Conservation (phyloP, 371 early-diverging fungal species). For the Conidiobolus incongruus region DNA sequence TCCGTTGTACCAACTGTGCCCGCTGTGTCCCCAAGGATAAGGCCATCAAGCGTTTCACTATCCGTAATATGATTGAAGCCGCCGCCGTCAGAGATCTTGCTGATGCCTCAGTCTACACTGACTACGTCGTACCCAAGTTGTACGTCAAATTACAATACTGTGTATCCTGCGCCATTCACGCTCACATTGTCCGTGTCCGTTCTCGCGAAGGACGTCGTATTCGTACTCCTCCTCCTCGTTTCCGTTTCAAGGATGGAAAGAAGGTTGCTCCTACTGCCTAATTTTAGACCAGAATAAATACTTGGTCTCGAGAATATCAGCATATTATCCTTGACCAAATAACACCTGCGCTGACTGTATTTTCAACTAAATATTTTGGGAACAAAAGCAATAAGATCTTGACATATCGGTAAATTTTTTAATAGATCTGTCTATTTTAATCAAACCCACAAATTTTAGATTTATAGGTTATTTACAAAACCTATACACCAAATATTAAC, state of each 20-base stretch:
- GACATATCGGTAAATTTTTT: no score
- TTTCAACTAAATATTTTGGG: no score
- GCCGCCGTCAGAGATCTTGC: conserved; percentile 94
- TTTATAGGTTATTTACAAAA: no score
- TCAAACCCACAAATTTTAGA: no score
- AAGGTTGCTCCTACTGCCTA: conserved; percentile 16
- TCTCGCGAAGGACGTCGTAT: conserved; percentile 73
- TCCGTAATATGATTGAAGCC: conserved; percentile 95
- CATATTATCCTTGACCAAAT: no score
- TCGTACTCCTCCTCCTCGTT: conserved; percentile 81
- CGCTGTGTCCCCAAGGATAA: conserved; percentile 98
- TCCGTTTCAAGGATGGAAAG: conserved; percentile 54
- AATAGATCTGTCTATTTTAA: no score
- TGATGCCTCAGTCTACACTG: conserved; percentile 84
- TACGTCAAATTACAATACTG: conserved; percentile 97
- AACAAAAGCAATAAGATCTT: no score
- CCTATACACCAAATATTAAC: no score
- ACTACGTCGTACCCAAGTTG: conserved; percentile 93
- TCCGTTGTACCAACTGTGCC: conserved; percentile 97
- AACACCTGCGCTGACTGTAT: no score
- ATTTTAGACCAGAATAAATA: not conserved
- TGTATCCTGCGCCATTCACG: conserved; percentile 96
- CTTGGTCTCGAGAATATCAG: no score
- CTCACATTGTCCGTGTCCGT: conserved; percentile 92
- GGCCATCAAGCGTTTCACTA: conserved; percentile 96